Evolutionary conservation across 208 protist genomes (phyloP), one percentile per base, ranked within the genome.

Genomic region (Trypanosoma lewisi): DNA sequence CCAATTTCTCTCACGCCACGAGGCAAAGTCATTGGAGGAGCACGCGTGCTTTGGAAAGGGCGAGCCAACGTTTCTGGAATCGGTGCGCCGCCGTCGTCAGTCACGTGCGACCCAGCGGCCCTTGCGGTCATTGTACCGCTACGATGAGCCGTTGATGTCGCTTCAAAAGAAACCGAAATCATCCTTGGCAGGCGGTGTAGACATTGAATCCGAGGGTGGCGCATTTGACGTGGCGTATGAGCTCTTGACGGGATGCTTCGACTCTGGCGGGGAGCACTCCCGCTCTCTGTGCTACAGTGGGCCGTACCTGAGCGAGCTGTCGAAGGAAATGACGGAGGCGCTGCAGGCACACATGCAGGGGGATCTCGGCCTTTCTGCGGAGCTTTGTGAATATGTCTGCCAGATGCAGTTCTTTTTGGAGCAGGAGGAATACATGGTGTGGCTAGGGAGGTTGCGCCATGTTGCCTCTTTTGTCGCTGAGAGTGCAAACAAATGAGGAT

Each of bases 361-460:
- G 25, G 63, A 89, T 25, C 57, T 95, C 0, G 78, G 75, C 47
- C 57, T 95, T 48, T 83, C 56, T 21, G 59, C 56, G 49, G 67
- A 85, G 53, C 69, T 95, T 51, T 73, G 70, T 4, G 85, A 95
- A 70, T 95, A 90, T 68, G 77, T 95, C 23, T 89, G 84, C 44
- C 89, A 95, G 58, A 81, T 90, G 78, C 77, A 87, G 59, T 95
- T 82, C 45, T 87, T 85, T 23, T 53, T 91, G 47, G 89, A 95
- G 68, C 89, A 95, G 61, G 83, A 92, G 62, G 89, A 87, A 70
- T 95, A 95, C 69, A 77, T 88, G 62, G 71, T 68, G 3, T 95
- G 89, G 86, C 64, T 95, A 19, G 85, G 78, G 27, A 75, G 73
- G 30, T 60, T 85, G 54, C 72, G 69, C 8, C 71, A 85, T 41